Evolutionary conservation across 441 rosid genomes (phyloP).

Genomic region (Erodium texanum): DNA sequence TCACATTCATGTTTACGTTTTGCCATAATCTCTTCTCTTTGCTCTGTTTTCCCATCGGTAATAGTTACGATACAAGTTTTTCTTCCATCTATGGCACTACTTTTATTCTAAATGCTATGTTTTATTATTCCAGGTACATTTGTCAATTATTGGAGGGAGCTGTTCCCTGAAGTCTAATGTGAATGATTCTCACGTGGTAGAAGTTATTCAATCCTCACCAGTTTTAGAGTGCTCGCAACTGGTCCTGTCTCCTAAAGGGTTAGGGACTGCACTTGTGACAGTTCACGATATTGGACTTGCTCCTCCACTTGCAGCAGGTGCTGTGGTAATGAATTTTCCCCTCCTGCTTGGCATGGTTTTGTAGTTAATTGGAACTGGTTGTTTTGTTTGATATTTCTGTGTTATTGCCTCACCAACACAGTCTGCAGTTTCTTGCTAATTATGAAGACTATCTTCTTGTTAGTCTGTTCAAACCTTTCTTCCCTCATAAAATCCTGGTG

Average conservation of each 20-base stretch:
- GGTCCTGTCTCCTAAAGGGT: conserved; percentile 66
- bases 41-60: not conserved
- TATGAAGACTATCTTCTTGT: not conserved
- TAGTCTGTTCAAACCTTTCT: conserved; percentile 6
- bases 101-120: not conserved
- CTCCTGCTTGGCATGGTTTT: not conserved
- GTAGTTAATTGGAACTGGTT: not conserved
- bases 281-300: conserved; percentile 76
- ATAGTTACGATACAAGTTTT: not conserved
- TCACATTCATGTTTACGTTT: not conserved
- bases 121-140: conserved; percentile 49
- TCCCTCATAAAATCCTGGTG: not conserved
- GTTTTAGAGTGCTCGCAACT: conserved; percentile 72
- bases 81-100: not conserved
- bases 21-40: not conserved
- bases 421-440: not conserved
- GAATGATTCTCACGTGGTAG: conserved; percentile 75
- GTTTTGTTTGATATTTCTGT: not conserved
- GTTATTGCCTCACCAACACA: not conserved
- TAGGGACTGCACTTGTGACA: conserved; percentile 72
- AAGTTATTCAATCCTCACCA: conserved; percentile 58
- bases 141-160: conserved; percentile 90
- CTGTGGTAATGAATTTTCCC: conserved; percentile 40
- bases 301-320: conserved; percentile 66
- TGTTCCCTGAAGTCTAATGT: conserved; percentile 77